These are phyloP conservation scores for Limnomonas spitsbergensis DNA, from an alignment of 139 green algal genomes.

Conservation along the genomic window DNA sequence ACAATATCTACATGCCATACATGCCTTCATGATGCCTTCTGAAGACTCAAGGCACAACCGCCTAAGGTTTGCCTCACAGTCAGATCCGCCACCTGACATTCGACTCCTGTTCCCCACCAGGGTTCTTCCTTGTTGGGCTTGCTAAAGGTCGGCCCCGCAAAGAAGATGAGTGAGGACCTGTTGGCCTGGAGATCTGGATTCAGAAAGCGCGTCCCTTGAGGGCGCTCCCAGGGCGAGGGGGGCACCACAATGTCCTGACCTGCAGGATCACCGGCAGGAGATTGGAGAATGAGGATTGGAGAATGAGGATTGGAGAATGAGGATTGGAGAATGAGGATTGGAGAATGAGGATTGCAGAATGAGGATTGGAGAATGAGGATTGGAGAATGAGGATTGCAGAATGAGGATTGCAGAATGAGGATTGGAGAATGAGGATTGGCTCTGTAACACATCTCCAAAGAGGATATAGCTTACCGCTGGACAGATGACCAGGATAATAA, in stretches of 20 bases:
- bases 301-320: neutral
- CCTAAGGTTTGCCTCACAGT: neutral
- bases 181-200: neutral
- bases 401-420: too few species aligned
- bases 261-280: neutral
- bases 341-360: too few species aligned
- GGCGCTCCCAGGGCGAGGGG: neutral
- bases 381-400: too few species aligned
- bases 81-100: neutral
- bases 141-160: neutral
- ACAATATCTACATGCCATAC: too few species aligned
- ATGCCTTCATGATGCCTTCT: neutral
- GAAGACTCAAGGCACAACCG: neutral
- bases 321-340: neutral
- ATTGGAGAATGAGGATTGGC: too few species aligned
- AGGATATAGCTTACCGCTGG: too few species aligned
- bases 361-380: too few species aligned
- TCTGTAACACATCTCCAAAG: too few species aligned
- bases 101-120: neutral
- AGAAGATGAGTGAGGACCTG: neutral
- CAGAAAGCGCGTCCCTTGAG: neutral
- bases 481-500: too few species aligned
- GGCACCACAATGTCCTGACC: slow-evolving; percentile 14
- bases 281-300: neutral
- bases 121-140: neutral